Conservation (phyloP, 805 yeast genomes). For the Sungouiella thailandica region DNA sequence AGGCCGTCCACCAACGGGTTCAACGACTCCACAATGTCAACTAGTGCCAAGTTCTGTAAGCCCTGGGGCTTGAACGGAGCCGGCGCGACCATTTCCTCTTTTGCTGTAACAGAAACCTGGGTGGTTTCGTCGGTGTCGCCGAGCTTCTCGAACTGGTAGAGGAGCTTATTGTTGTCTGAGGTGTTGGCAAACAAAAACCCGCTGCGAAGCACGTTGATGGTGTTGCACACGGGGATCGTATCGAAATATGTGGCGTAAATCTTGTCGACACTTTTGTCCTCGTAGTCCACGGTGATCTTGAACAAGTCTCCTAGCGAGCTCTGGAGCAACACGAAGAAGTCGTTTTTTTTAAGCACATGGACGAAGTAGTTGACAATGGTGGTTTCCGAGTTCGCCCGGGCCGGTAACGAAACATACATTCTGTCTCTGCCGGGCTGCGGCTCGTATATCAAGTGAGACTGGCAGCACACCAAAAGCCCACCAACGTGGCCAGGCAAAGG, state of each 20-base stretch:
- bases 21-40: slow-evolving; percentile 44
- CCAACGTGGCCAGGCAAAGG: slow-evolving; percentile 69
- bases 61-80: slow-evolving; percentile 24
- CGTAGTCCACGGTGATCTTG: slow-evolving; percentile 50
- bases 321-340: slow-evolving; percentile 69
- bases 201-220: slow-evolving; percentile 58
- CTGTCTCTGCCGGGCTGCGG: not conserved
- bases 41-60: slow-evolving; percentile 54
- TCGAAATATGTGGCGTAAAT: slow-evolving; percentile 69
- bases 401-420: slow-evolving; percentile 53
- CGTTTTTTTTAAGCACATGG: slow-evolving; percentile 56
- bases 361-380: slow-evolving; percentile 52
- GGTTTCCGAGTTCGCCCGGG: slow-evolving; percentile 23
- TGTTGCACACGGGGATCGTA: slow-evolving; percentile 55
- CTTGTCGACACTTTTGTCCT: slow-evolving; percentile 37
- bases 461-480: slow-evolving; percentile 64
- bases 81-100: not conserved
- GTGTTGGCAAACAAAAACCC: slow-evolving; percentile 73
- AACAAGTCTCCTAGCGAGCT: slow-evolving; percentile 68
- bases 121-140: slow-evolving; percentile 49
- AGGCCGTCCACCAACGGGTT: slow-evolving; percentile 45
- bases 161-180: slow-evolving; percentile 54
- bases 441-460: slow-evolving; percentile 49
- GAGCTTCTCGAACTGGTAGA: slow-evolving; percentile 75
- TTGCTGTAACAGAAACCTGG: not conserved